These are phyloP conservation scores for Cyberlindnera euphorbiiphila DNA, from an alignment of 805 yeast genomes.

Conservation along the genomic window DNA sequence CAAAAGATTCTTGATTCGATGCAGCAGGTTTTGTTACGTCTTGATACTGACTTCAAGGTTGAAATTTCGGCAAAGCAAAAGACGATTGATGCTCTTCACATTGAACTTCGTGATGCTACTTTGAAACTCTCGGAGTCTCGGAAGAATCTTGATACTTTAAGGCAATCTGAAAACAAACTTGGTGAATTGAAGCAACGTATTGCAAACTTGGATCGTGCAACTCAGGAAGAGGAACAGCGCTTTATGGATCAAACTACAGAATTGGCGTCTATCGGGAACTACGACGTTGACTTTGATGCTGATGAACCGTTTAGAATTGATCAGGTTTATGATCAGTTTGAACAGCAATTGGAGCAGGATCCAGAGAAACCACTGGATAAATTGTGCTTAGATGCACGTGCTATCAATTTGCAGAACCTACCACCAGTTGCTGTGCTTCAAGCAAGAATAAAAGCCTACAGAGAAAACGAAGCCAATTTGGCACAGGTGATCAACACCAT, in stretches of 20 bases:
- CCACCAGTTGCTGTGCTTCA: conserved; percentile 46
- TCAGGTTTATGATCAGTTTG: conserved; percentile 54
- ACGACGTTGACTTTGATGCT: conserved; percentile 67
- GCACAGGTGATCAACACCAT: conserved; percentile 49
- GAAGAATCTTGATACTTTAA: conserved; percentile 49
- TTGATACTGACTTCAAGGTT: conserved; percentile 55
- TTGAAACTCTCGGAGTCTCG: conserved; percentile 44
- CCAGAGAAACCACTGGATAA: conserved; percentile 28
- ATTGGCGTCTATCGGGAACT: conserved; percentile 35
- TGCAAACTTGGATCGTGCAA: conserved; percentile 57
- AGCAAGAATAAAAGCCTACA: conserved; percentile 81
- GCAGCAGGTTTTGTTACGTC: conserved; percentile 43
- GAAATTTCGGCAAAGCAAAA: conserved; percentile 53
- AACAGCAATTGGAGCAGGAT: conserved; percentile 33
- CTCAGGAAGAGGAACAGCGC: conserved; percentile 55
- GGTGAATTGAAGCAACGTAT: conserved; percentile 52
- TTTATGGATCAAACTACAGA: conserved; percentile 43
- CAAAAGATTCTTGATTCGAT: conserved; percentile 48
- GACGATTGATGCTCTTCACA: conserved; percentile 49
- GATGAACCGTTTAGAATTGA: conserved; percentile 86
- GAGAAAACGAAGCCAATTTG: conserved; percentile 59
- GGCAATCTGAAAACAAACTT: conserved; percentile 38
- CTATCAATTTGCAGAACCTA: conserved; percentile 25
- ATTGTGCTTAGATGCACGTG: conserved; percentile 18
- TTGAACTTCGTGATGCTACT: conserved; percentile 55